Base-by-base conservation (phyloP, 1,139 yeast species). In the Yamadazyma triangularis region DNA sequence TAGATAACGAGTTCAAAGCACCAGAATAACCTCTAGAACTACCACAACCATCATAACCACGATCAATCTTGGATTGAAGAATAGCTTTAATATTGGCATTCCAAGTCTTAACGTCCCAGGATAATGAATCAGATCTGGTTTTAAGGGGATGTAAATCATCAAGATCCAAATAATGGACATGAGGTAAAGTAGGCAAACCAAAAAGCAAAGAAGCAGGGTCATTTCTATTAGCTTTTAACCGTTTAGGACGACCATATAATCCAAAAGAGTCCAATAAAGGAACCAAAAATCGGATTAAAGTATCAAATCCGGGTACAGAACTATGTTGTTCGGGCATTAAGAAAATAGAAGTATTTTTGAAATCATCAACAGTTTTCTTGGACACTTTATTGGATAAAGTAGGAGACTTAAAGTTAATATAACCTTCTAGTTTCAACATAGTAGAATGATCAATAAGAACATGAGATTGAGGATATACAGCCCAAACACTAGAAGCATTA, bases 321-420 rank as follows among this genome's bases (percentile, higher is more conserved):
- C 89, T 81, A 55, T 88, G 97, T 48, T 75, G 83, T 52, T 91
- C 96, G 4, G 97, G 96, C 96, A 91, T 89, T 42, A 91, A 62
- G 51, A 89, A 89, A 23, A 91, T 77, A n/a, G 88, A 75, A 2
- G 95, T 82, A 31, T 79, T 82, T 48, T 79, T 79, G 33, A 81
- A 77, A 20, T 73, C 74, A 18, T 73, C 79, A 20, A 56, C 51
- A 15, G 62, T 50, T 56, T 58, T 76, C 51, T 56, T 72, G 44
- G 59, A 46, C 2, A 58, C 53, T 39, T 64, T 65, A 11, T 58
- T 44, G 4, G 64, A 53, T 25, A 59, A 39, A 22, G 51, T 49
- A 26, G 65, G 73, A 31, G 75, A 71, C 45, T 54, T 59, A 48
- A 87, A 87, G 38, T 71, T 64, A 26, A 88, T 86, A 28, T 71